phyloP scores from a whole-genome alignment of 23 red algal genomes.

The Cyanidioschyzon merolae region DNA sequence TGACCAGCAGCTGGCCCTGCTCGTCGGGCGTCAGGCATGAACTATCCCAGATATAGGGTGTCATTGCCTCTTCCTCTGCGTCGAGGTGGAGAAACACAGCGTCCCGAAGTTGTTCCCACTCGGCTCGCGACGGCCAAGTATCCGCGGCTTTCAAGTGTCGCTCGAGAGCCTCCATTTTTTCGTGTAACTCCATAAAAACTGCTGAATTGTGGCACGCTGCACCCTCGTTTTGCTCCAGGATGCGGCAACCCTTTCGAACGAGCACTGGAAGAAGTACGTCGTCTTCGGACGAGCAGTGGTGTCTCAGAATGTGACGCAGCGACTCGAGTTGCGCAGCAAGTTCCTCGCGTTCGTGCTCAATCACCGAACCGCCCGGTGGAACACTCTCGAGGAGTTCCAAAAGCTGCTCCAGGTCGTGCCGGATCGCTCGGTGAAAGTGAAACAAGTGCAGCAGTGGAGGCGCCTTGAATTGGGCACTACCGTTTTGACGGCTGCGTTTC shows the following conservation, averaged over 20 bases:
- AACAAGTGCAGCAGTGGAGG: conserved; percentile 29
- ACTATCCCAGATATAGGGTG: conserved; percentile 21
- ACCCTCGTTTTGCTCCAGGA: neutral
- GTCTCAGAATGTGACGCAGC: conserved; percentile 11
- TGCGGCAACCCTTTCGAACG: neutral
- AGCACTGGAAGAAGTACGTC: conserved; percentile 25
- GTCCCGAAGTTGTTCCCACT: neutral
- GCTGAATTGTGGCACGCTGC: neutral
- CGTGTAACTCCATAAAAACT: neutral
- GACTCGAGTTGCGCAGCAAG: neutral
- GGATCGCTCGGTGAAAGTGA: conserved; percentile 37
- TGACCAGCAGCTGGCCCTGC: conserved; percentile 28
- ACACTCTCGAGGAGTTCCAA: neutral
- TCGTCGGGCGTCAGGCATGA: conserved; percentile 9
- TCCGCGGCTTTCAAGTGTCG: neutral
- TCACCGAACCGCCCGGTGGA: neutral
- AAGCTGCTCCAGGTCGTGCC: conserved; percentile 20
- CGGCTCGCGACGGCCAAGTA: neutral
- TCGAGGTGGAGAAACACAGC: neutral
- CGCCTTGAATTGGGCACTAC: neutral
- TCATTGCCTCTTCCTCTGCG: conserved; percentile 17
- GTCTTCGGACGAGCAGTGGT: conserved; percentile 37
- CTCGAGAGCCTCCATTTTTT: neutral
- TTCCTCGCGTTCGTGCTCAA: conserved; percentile 13
- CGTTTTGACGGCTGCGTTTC: neutral